Conservation (phyloP, 2,329 filamentous ascomycete genomes). For the Zymoseptoria brevis region DNA sequence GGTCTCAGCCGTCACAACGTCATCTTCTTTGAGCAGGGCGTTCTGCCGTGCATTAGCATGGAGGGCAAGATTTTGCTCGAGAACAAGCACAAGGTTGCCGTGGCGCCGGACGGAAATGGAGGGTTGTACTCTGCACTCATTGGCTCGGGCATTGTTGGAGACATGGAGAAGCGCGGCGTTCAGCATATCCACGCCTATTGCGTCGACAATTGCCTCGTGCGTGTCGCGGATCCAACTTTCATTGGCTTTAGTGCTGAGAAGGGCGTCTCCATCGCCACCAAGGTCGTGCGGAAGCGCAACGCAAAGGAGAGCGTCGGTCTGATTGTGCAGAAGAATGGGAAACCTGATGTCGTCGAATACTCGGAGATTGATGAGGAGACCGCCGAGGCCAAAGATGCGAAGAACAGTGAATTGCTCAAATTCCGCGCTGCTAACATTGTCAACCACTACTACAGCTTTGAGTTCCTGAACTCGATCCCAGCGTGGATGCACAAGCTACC, state of each 20-base stretch:
- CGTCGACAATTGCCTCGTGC: slow-evolving; percentile 98
- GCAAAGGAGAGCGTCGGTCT: slow-evolving; percentile 93
- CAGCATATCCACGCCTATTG: slow-evolving; percentile 97
- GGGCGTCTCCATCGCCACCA: slow-evolving; percentile 90
- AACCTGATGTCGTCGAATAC: slow-evolving; percentile 96
- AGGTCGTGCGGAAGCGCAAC: slow-evolving; percentile 97
- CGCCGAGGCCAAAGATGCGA: slow-evolving; percentile 73
- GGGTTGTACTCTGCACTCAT: slow-evolving; percentile 91
- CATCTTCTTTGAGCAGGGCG: slow-evolving; percentile 89
- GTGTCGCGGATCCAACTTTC: slow-evolving; percentile 94
- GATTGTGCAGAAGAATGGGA: slow-evolving; percentile 90
- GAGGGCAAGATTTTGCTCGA: slow-evolving; percentile 96
- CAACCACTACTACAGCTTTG: slow-evolving; percentile 98
- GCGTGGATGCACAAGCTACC: slow-evolving; percentile 78
- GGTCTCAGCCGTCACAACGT: slow-evolving; percentile 80
- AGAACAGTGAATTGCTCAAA: slow-evolving; percentile 73
- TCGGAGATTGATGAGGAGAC: slow-evolving; percentile 87
- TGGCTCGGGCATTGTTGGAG: slow-evolving; percentile 67
- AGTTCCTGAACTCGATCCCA: slow-evolving; percentile 85
- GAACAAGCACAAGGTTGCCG: slow-evolving; percentile 79
- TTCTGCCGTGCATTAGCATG: slow-evolving; percentile 93
- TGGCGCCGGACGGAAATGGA: slow-evolving; percentile 94
- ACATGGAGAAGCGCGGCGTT: slow-evolving; percentile 83
- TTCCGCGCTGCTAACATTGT: slow-evolving; percentile 99
- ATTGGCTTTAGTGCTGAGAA: slow-evolving; percentile 85